These are phyloP conservation scores for Perkinsela sp. DNA, from an alignment of 208 protist species.

Conservation along the genomic window DNA sequence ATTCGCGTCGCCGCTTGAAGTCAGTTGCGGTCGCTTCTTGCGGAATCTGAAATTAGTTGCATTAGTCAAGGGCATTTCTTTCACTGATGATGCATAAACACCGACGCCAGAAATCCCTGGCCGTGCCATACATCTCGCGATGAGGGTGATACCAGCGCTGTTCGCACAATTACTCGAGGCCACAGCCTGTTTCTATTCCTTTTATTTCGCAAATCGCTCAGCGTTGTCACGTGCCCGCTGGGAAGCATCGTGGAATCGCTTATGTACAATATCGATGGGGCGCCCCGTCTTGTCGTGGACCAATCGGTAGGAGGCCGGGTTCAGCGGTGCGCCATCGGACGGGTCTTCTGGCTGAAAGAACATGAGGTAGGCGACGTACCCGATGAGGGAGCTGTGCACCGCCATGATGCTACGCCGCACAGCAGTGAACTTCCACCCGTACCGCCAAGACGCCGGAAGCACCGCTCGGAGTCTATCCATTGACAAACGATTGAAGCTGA, in stretches of 20 bases:
- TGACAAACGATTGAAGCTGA: too few relatives aligned
- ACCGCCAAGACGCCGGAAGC: neutral
- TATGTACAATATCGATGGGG: neutral
- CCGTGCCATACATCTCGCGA: too few relatives aligned
- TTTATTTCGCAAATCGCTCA: neutral
- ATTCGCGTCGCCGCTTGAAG: too few relatives aligned
- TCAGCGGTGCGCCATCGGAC: neutral
- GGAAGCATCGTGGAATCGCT: neutral
- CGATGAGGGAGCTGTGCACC: neutral
- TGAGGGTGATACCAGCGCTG: too few relatives aligned
- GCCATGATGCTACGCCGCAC: neutral
- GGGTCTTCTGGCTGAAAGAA: neutral
- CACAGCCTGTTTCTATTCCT: slow-evolving; percentile 2
- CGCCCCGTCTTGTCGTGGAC: neutral
- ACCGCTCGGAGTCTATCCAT: neutral
- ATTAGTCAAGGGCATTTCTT: too few relatives aligned
- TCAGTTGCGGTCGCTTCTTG: too few relatives aligned
- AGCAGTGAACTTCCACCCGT: neutral
- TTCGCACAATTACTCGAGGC: too few relatives aligned
- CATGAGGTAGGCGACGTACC: neutral
- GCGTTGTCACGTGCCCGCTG: neutral
- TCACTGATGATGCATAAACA: too few relatives aligned
- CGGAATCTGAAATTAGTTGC: too few relatives aligned
- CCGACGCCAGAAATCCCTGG: too few relatives aligned
- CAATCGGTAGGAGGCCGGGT: neutral